A percentile compares a stretch with the other conserved stretches of the same genome.
phyloP scores from a whole-genome alignment of 257 asterid species.

The Phtheirospermum japonicum region DNA sequence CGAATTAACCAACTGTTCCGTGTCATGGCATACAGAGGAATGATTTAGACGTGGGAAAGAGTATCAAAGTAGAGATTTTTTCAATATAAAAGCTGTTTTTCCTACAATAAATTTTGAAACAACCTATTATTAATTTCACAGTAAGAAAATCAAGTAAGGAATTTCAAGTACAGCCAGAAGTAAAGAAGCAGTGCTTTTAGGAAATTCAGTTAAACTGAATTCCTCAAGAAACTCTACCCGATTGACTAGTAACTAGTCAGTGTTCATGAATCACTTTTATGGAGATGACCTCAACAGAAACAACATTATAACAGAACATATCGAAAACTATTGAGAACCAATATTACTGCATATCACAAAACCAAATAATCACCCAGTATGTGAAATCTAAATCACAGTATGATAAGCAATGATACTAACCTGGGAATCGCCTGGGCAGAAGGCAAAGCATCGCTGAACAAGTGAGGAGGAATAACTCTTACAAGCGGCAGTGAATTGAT shows the following conservation, averaged over 20 bases:
- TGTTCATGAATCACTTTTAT: no score
- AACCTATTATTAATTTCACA: background rate
- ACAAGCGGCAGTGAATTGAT: constrained; percentile 53
- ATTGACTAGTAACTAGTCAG: background rate
- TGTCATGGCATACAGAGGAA: background rate
- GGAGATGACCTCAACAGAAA: no score
- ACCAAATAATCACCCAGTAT: background rate
- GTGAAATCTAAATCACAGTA: background rate
- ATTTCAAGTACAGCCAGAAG: constrained; percentile 2
- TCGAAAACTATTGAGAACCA: no score
- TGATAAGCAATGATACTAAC: constrained; percentile 30
- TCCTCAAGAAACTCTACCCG: background rate
- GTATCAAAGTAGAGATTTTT: background rate
- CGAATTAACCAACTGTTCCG: constrained; percentile 22
- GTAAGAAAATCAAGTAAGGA: constrained; percentile 5
- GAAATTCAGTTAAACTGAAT: no score
- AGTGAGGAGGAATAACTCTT: constrained; percentile 80
- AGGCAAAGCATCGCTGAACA: constrained; percentile 89
- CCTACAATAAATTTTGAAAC: no score
- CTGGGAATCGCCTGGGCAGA: constrained; percentile 91
- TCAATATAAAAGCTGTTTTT: no score
- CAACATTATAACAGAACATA: background rate
- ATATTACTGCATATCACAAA: background rate
- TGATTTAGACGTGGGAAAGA: background rate
- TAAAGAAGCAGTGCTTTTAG: background rate